These are phyloP conservation scores for Dictyostelium discoideum DNA, from an alignment of 78 protist genomes.

Conservation along the genomic window DNA sequence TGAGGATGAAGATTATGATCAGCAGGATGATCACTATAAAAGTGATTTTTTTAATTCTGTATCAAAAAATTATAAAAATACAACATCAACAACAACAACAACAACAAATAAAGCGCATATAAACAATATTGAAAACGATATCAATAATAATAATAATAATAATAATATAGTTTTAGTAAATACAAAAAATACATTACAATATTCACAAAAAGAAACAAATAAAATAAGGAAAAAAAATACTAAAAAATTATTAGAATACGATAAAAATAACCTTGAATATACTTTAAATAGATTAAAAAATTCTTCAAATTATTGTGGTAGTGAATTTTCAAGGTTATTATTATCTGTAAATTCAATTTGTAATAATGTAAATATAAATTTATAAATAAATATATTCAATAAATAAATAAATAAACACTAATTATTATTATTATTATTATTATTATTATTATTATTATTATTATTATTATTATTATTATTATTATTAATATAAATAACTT, in stretches of 20 bases:
- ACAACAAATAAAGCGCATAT: neutral
- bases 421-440: too few relatives aligned
- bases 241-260: neutral
- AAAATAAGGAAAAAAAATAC: neutral
- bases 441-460: too few relatives aligned
- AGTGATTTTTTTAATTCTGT: conserved; percentile 15
- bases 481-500: too few relatives aligned
- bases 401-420: too few relatives aligned
- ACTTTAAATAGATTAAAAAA: neutral
- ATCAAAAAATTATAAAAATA: neutral
- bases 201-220: neutral
- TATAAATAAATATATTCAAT: too few relatives aligned
- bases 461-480: too few relatives aligned
- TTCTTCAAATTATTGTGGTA: neutral
- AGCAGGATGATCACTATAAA: neutral
- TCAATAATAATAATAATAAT: neutral
- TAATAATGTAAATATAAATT: conserved; percentile 9
- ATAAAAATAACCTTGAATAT: neutral
- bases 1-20: neutral
- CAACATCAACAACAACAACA: neutral
- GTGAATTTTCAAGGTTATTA: neutral
- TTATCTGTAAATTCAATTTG: conserved; percentile 1
- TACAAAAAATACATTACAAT: neutral
- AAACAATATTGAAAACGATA: neutral
- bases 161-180: neutral